A percentile compares a stretch with the other conserved stretches of the same genome.
Evolutionary conservation across 2,329 filamentous ascomycete species (phyloP).

Genomic region (Cercospora sesami): DNA sequence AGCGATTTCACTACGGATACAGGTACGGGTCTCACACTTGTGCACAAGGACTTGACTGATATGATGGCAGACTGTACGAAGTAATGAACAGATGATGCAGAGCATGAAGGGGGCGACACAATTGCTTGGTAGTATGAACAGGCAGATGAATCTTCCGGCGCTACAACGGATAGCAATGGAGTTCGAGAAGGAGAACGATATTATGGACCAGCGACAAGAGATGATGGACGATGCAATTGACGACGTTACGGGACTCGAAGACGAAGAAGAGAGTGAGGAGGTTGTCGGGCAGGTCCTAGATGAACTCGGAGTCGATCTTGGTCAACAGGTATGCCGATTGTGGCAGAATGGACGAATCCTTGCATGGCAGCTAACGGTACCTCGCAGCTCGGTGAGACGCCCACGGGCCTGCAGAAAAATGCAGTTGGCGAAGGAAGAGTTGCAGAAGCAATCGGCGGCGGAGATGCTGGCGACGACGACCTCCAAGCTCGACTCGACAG

Average conservation of each 20-base stretch:
- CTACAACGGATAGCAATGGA: conserved; percentile 98
- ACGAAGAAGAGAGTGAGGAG: conserved; percentile 95
- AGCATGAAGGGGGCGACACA: conserved; percentile 97
- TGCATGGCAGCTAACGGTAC: conserved; percentile 14
- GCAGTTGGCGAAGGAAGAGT: conserved; percentile 73
- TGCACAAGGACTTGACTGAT: conserved; percentile 4
- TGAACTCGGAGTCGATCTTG: conserved; percentile 93
- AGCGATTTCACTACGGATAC: conserved; percentile 90
- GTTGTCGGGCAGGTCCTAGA: conserved; percentile 95
- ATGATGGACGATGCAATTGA: conserved; percentile 99
- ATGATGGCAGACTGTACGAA: conserved; percentile 75
- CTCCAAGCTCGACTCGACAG: conserved; percentile 91
- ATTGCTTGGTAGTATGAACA: conserved; percentile 94
- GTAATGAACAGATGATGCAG: conserved; percentile 99
- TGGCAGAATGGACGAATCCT: neutral
- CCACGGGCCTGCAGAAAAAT: conserved; percentile 74
- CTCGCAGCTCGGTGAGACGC: conserved; percentile 82
- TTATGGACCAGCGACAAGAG: conserved; percentile 98
- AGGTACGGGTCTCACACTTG: conserved; percentile 58
- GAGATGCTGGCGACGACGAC: conserved; percentile 74
- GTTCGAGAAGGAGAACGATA: conserved; percentile 97
- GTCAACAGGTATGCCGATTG: conserved; percentile 69
- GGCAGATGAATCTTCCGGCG: conserved; percentile 93
- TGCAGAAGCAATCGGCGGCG: conserved; percentile 78
- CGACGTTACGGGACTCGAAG: conserved; percentile 85